These are phyloP conservation scores for Fusarium fracticaudum DNA, from an alignment of 2,329 filamentous ascomycete species.

Conservation along the genomic window DNA sequence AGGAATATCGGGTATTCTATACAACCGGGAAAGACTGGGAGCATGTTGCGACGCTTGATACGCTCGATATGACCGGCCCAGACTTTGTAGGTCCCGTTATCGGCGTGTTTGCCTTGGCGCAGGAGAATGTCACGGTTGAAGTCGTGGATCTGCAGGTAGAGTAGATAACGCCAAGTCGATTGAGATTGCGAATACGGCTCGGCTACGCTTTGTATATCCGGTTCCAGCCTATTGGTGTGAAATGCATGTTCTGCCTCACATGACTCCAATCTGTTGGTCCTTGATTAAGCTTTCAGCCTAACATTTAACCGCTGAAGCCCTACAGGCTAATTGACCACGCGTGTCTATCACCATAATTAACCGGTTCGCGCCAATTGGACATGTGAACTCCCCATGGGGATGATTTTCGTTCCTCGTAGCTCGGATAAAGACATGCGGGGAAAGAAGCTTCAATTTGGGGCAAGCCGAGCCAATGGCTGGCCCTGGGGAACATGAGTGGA, in stretches of 20 bases:
- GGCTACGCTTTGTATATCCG: neutral
- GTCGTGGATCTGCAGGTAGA: constrained; percentile 3
- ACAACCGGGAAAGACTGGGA: neutral
- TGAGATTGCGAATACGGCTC: neutral
- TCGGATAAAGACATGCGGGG: constrained; percentile 20
- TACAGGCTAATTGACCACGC: neutral
- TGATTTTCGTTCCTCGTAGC: constrained; percentile 7
- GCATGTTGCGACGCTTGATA: constrained; percentile 1
- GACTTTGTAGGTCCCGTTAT: constrained; percentile 22
- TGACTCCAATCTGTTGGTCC: constrained; percentile 7
- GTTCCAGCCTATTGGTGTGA: neutral
- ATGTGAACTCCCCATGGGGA: neutral
- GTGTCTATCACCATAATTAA: neutral
- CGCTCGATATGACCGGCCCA: constrained; percentile 10
- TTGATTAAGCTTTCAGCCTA: constrained; percentile 12
- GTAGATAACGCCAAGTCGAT: neutral
- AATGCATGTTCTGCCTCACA: neutral
- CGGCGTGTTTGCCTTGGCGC: constrained; percentile 4
- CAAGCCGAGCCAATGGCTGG: neutral
- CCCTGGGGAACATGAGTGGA: too few relatives aligned
- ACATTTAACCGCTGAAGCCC: neutral
- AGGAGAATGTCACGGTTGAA: neutral
- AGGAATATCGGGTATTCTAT: neutral
- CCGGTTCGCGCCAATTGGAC: neutral
- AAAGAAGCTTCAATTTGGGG: neutral